Conservation (phyloP, 108 stramenopile species). For the Cylindrotheca closterium region DNA sequence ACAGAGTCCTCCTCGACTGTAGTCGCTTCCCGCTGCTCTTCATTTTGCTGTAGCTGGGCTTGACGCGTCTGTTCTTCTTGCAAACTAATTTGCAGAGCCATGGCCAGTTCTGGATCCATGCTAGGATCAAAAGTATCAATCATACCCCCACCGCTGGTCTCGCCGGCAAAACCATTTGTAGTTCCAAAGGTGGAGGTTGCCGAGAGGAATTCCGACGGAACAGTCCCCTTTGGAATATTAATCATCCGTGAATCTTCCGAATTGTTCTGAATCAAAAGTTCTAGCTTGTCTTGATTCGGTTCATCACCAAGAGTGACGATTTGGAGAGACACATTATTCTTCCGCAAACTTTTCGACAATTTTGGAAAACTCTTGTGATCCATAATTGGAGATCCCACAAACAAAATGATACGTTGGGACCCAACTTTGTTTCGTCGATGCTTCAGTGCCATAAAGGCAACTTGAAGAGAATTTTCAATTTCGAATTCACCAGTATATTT, state of each 20-base stretch:
- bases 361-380: background rate
- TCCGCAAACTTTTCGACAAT: background rate
- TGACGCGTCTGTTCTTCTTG: background rate
- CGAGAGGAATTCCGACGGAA: background rate
- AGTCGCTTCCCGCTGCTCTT: background rate
- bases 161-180: background rate
- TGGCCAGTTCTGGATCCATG: background rate
- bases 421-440: background rate
- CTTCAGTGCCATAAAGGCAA: background rate
- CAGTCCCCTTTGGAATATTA: background rate
- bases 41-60: background rate
- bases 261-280: background rate
- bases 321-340: background rate
- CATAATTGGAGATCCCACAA: background rate
- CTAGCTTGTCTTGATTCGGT: background rate
- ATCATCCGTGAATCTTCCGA: background rate
- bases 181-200: background rate
- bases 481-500: background rate
- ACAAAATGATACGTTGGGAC: background rate
- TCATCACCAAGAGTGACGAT: background rate
- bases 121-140: background rate
- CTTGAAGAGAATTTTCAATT: background rate
- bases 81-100: background rate
- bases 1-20: no score
- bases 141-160: background rate